Percentiles rank a stretch among this genome's conserved stretches.
These are phyloP conservation scores for Pilaira anomala DNA, from an alignment of 192 early-diverging fungal species.

Conservation along the genomic window DNA sequence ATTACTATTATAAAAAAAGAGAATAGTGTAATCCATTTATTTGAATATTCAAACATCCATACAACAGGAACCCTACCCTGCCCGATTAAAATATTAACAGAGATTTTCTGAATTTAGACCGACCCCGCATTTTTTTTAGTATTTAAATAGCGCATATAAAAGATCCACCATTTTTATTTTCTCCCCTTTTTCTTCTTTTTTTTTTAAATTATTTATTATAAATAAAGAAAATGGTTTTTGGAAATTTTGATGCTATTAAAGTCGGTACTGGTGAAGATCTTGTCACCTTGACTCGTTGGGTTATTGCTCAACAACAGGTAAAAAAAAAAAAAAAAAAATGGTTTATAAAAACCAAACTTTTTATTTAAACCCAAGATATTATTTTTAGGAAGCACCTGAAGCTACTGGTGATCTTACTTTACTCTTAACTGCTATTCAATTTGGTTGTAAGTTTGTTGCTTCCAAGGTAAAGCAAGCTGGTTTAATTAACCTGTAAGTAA, in stretches of 20 bases:
- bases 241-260: constrained; percentile 33
- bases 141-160: not conserved
- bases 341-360: too few relatives aligned
- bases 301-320: constrained; percentile 86
- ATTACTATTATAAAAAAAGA: too few relatives aligned
- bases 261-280: constrained; percentile 69
- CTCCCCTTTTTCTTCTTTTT: constrained; percentile 3
- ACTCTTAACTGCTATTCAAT: constrained; percentile 84
- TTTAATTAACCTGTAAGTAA: constrained; percentile 85
- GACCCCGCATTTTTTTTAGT: not conserved
- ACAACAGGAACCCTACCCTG: too few relatives aligned
- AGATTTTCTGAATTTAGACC: not conserved
- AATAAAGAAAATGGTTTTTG: constrained; percentile 11
- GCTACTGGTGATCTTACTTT: constrained; percentile 94
- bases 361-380: too few relatives aligned
- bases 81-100: not conserved
- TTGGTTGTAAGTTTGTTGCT: constrained; percentile 97
- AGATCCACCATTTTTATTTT: not conserved
- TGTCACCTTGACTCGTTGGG: constrained; percentile 89
- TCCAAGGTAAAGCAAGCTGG: constrained; percentile 95
- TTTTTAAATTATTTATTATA: constrained; percentile 2
- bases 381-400: constrained; percentile 41
- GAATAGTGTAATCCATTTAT: too few relatives aligned
- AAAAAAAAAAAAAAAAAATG: constrained; percentile 37
- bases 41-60: too few relatives aligned